A percentile compares a stretch with the other conserved stretches of the same genome.
These are phyloP conservation scores for Blumeria hordei DNA, from an alignment of 2,329 filamentous ascomycete species.

Conservation along the genomic window DNA sequence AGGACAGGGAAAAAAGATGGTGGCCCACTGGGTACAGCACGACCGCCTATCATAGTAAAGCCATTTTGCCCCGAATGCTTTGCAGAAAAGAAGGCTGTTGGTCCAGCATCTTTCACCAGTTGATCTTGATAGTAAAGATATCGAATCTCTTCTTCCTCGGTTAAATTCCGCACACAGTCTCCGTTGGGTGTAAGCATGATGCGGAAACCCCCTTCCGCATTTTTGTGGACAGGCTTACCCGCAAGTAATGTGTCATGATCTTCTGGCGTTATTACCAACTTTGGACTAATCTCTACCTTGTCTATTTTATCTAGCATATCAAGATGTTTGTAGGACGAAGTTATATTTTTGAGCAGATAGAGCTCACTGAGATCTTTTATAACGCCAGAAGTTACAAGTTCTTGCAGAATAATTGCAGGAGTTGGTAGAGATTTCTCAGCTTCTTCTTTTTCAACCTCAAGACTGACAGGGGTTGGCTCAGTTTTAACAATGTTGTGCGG, in stretches of 20 bases:
- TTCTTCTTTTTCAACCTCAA: conserved; percentile 11
- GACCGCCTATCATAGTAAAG: conserved; percentile 37
- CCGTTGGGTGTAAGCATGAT: conserved; percentile 55
- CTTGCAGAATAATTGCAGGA: conserved; percentile 16
- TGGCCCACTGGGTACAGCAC: conserved; percentile 37
- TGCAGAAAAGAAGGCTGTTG: conserved; percentile 29
- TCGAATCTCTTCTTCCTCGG: conserved; percentile 39
- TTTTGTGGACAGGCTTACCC: conserved; percentile 34
- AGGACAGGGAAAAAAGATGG: conserved; percentile 33
- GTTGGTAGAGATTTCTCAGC: conserved; percentile 12
- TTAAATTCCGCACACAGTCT: conserved; percentile 50
- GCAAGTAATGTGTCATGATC: conserved; percentile 30
- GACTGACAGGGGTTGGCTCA: conserved; percentile 2
- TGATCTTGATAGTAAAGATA: conserved; percentile 44
- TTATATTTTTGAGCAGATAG: conserved; percentile 19
- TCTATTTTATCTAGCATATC: conserved; percentile 10
- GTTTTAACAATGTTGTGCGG: conserved; percentile 7
- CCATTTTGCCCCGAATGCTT: conserved; percentile 30
- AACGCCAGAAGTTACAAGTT: conserved; percentile 16
- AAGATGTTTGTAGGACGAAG: conserved; percentile 14
- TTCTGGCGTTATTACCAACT: conserved; percentile 25
- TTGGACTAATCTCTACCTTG: conserved; percentile 13
- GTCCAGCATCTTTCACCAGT: conserved; percentile 26
- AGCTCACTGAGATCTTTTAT: conserved; percentile 17
- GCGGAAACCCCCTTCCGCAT: conserved; percentile 33